These are phyloP conservation scores for Mallotus repandus DNA, from an alignment of 441 rosid genomes.

Conservation along the genomic window DNA sequence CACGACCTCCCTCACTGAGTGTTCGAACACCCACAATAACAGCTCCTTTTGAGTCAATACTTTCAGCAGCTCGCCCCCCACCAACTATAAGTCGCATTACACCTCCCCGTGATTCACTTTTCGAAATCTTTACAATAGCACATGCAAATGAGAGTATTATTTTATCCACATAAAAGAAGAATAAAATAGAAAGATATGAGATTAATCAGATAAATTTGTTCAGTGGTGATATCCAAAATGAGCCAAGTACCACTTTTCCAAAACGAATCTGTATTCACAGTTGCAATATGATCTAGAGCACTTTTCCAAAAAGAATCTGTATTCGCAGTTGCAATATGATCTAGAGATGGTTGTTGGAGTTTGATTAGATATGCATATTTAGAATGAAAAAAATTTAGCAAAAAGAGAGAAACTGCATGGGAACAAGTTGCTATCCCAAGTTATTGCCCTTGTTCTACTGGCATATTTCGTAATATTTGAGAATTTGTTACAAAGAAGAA, in stretches of 20 bases:
- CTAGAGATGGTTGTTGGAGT: neutral
- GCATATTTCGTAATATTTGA: neutral
- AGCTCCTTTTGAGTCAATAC: conserved; percentile 80
- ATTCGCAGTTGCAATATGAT: neutral
- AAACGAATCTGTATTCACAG: neutral
- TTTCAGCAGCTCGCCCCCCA: conserved; percentile 98
- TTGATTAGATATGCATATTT: neutral
- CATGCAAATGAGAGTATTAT: neutral
- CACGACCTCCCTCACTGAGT: conserved; percentile 99
- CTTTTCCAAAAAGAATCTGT: neutral
- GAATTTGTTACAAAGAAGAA: neutral
- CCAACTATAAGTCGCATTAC: conserved; percentile 99
- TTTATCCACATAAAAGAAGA: neutral
- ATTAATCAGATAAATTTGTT: neutral
- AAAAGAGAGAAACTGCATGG: neutral
- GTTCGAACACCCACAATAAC: conserved; percentile 98
- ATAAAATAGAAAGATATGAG: conserved; percentile 7
- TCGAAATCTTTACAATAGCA: conserved; percentile 55
- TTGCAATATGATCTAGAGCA: neutral
- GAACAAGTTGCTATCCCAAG: neutral
- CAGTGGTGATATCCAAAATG: conserved; percentile 8
- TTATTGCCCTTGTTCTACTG: neutral
- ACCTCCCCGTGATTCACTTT: conserved; percentile 84
- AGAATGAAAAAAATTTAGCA: neutral
- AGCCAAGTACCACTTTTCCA: neutral